These are phyloP conservation scores for Lichtheimia corymbifera DNA, from an alignment of 371 early-diverging fungal genomes.

Conservation along the genomic window DNA sequence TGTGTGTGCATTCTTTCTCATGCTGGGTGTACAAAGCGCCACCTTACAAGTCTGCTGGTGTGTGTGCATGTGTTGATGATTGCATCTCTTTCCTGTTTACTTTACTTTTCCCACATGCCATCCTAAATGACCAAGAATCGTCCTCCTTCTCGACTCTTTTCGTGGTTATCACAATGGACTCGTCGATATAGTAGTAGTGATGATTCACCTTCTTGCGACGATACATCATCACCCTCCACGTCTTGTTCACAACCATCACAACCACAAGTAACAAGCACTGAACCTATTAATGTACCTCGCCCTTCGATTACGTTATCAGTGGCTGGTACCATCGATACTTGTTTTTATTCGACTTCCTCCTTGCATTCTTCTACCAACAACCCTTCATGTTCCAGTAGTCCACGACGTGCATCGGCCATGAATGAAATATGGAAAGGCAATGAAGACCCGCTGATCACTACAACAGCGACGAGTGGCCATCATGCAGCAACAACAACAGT, in stretches of 20 bases:
- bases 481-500: too few species aligned
- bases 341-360: constrained; percentile 13
- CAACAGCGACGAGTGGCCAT: not conserved
- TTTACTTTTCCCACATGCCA: constrained; percentile 9
- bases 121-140: constrained; percentile 10
- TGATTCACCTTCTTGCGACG: constrained; percentile 1
- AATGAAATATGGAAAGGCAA: constrained; percentile 1
- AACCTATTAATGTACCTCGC: constrained; percentile 19
- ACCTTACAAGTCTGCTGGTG: too few species aligned
- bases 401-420: constrained; percentile 10
- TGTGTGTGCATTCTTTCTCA: not conserved
- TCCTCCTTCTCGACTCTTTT: constrained; percentile 16
- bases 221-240: constrained; percentile 22
- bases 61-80: too few species aligned
- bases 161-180: constrained; percentile 20
- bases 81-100: not conserved
- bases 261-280: not conserved
- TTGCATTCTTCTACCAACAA: constrained; percentile 1
- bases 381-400: too few species aligned
- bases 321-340: constrained; percentile 10
- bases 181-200: constrained; percentile 12
- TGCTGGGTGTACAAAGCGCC: constrained; percentile 1
- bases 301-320: constrained; percentile 15
- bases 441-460: not conserved
- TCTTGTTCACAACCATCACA: constrained; percentile 25